phyloP scores from a whole-genome alignment of 192 early-diverging fungal genomes.

The Dimargaris xerosporica region DNA sequence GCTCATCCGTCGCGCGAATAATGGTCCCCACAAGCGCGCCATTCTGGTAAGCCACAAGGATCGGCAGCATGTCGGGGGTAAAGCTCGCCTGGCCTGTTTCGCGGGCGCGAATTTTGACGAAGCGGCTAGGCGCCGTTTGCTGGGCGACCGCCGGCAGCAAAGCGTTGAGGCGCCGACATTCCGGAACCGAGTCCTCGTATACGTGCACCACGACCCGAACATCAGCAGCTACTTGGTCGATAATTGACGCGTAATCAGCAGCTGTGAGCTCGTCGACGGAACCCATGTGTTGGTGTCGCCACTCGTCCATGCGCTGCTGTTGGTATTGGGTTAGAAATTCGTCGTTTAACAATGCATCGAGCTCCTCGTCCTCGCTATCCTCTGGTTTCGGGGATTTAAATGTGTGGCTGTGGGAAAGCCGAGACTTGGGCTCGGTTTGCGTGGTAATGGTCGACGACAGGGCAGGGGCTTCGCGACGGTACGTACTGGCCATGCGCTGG shows the following conservation, averaged over 20 bases:
- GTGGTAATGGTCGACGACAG: not conserved
- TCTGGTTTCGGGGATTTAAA: not conserved
- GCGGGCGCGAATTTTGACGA: not conserved
- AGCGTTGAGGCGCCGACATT: not conserved
- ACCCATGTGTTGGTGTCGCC: not conserved
- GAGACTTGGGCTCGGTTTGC: not conserved
- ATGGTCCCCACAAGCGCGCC: not conserved
- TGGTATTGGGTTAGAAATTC: not conserved
- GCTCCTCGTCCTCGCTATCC: not conserved
- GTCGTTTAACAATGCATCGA: slow-evolving; percentile 4
- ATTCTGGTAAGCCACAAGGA: slow-evolving; percentile 3
- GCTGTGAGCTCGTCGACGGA: not conserved
- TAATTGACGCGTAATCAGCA: not conserved
- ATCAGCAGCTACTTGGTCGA: not conserved
- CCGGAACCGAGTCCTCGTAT: not conserved
- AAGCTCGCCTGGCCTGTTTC: not conserved
- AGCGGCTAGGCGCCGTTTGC: not conserved
- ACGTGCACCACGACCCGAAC: slow-evolving; percentile 1
- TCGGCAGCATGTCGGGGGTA: slow-evolving; percentile 7
- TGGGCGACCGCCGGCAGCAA: not conserved
- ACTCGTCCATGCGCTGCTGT: not conserved
- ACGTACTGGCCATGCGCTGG: not conserved
- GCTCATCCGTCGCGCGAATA: slow-evolving; percentile 1
- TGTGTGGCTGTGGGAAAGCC: not conserved
- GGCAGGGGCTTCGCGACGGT: not conserved